These are phyloP conservation scores for Candida anutae DNA, from an alignment of 1,139 yeast species.

Conservation along the genomic window DNA sequence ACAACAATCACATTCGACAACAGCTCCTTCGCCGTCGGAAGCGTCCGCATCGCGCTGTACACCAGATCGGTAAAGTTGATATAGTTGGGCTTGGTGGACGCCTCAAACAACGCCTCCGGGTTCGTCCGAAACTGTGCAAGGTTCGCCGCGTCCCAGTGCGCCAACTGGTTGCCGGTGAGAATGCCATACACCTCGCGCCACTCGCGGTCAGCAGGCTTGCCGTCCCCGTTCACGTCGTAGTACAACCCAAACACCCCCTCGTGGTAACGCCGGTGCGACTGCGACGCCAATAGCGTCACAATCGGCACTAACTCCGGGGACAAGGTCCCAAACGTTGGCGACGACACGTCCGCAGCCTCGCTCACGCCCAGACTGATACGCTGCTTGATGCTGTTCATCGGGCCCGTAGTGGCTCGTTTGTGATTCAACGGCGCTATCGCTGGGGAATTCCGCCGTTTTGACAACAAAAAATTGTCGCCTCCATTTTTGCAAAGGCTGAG, in stretches of 20 bases:
- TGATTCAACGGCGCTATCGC: no score
- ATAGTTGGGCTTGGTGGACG: conserved; percentile 72
- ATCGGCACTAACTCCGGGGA: conserved; percentile 74
- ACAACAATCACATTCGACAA: conserved; percentile 75
- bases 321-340: conserved; percentile 17
- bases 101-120: conserved; percentile 44
- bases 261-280: conserved; percentile 61
- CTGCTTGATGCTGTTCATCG: no score
- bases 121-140: conserved; percentile 48
- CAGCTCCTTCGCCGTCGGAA: conserved; percentile 58
- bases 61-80: conserved; percentile 87
- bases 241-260: conserved; percentile 71
- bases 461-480: no score
- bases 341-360: conserved; percentile 2
- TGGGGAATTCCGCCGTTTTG: no score
- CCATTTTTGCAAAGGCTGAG: no score
- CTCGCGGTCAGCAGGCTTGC: conserved; percentile 71
- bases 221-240: conserved; percentile 72
- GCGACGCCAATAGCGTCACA: conserved; percentile 64
- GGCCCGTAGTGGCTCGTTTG: no score
- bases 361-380: no score
- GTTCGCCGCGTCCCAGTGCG: conserved; percentile 85
- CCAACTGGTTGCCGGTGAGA: conserved; percentile 81
- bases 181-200: conserved; percentile 95
- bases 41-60: conserved; percentile 60